Base-by-base conservation (phyloP, 352 stramenopile genomes). In the Phytophthora multivora region DNA sequence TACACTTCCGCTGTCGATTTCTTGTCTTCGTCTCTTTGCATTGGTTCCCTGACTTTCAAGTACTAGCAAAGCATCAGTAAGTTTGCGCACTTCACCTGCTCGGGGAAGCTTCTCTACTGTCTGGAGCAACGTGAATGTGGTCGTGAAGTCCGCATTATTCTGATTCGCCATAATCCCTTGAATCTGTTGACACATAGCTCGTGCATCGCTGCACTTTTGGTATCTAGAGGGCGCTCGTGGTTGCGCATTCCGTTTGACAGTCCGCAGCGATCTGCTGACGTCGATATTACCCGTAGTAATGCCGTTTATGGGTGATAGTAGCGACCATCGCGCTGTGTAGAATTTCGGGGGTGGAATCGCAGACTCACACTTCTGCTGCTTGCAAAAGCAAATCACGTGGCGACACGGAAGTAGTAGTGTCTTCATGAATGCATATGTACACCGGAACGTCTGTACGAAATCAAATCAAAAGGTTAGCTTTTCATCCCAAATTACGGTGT, bases 321-420 rank as follows among this genome's bases (percentile, higher is more conserved):
- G 13, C 3, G 50, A 57, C 35, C 50, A 66, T 7, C 50, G 59
- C 2, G 33, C 16, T 31, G 49, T 61, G 13, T 56, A 56, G 13
- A 61, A 56, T 11, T 50, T 45, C 2, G 42, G 42, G 0, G 51
- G 39, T 1, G 58, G 50, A 19, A 56, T 66, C 4, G 45, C 50
- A n/a, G 50, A 61, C n/a, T 61, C 59, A n/a, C 38, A 56, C 1
- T 0, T 4, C n/a, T 53, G 15, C 3, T 6, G 18, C 5, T 9
- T 1, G 5, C 31, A 33, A 13, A 49, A 59, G 41, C 30, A 55
- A 23, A 60, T 51, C 0, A 56, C 35, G 13, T 66, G 31, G 5
- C 49, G 10, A 12, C 59, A 66, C 9, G 50, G 58, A 23, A 66
- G 19, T 16, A 66, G 16, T 9, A 66, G 8, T 10, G 42, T 66